Evolutionary conservation across 2,329 filamentous ascomycete species (phyloP), one percentile per base, ranked within the genome.

Genomic region (Epichloe baconii): DNA sequence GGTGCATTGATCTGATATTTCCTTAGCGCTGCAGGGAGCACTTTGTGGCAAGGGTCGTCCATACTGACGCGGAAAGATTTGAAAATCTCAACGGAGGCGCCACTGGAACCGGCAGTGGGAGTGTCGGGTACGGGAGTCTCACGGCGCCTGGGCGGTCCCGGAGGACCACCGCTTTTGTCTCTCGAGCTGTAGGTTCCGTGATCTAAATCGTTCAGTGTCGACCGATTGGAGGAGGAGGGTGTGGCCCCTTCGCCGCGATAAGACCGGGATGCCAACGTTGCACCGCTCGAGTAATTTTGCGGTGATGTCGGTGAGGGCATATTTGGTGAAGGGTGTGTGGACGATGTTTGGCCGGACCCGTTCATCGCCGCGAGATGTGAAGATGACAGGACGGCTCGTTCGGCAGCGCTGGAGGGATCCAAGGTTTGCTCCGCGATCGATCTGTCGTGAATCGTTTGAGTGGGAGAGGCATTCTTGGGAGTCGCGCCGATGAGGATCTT

Each of bases 1-100:
- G 95, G 91, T 21, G 90, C 91, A 58, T 94, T 91, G 72, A 98
- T 98, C 64, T 97, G 93, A 71, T 98, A 98, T 66, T 96, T 95
- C 66, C 94, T 94, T 17, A 98, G 78, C 2, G 93, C 93, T 15
- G 94, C 93, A 1, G 93, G 93, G 2, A 98, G 76, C 31, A 98
- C 93, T 66, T 96, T 96, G 72, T 95, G 86, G 71, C 93, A 98
- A 3, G 93, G 93, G 63, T 98, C 93, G 59, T 98, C 93, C 79
- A 97, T 94, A 64, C 87, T 93, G 55, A 98, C 93, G 40, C 91
- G 84, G 78, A 98, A 98, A 1, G 88, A 95, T 67, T 98, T 98
- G 81, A 97, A 97, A 53, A 98, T 96, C 68, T 98, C 93, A 53
- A 96, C 90, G 1, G 79, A 80, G 12, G 76, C 71, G 53, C 76